Percentiles rank a stretch among this genome's conserved stretches.
phyloP scores from a whole-genome alignment of 805 yeast genomes.

The Metschnikowia drakensbergensis region DNA sequence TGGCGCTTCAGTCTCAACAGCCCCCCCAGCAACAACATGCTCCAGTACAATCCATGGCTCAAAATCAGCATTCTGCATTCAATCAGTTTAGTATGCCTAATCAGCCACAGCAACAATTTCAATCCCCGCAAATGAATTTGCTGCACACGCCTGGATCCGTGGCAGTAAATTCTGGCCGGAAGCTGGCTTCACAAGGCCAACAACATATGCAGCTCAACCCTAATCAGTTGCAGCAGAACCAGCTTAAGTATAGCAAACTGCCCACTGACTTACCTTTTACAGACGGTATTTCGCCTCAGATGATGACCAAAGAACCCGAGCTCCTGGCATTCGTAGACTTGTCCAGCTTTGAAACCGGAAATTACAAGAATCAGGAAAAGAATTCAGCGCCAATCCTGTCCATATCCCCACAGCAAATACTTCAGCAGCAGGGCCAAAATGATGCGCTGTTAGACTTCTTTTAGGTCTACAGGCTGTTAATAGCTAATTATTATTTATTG shows the following conservation, averaged over 20 bases:
- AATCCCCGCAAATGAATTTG: constrained; percentile 7
- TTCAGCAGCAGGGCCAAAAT: constrained; percentile 26
- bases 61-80: constrained; percentile 2
- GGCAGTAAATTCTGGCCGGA: constrained; percentile 1
- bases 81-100: constrained; percentile 3
- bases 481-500: constrained; percentile 4
- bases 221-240: constrained; percentile 1
- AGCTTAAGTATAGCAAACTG: constrained; percentile 4
- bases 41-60: constrained; percentile 3
- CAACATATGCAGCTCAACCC: constrained; percentile 5
- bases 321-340: constrained; percentile 3
- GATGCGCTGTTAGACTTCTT: constrained; percentile 27
- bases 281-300: constrained; percentile 15
- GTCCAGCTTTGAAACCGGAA: background rate
- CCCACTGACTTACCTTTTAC: constrained; percentile 8
- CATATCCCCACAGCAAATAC: constrained; percentile 39
- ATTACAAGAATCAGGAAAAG: constrained; percentile 6
- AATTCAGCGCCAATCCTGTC: constrained; percentile 11
- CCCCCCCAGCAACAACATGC: constrained; percentile 11
- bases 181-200: constrained; percentile 4
- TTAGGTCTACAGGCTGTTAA: constrained; percentile 8
- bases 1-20: constrained; percentile 1
- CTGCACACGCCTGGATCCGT: constrained; percentile 6
- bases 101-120: constrained; percentile 6
- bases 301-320: constrained; percentile 17